Conservation (phyloP, 768 basidiomycete genomes). For the Leccinum fibrillosum region DNA sequence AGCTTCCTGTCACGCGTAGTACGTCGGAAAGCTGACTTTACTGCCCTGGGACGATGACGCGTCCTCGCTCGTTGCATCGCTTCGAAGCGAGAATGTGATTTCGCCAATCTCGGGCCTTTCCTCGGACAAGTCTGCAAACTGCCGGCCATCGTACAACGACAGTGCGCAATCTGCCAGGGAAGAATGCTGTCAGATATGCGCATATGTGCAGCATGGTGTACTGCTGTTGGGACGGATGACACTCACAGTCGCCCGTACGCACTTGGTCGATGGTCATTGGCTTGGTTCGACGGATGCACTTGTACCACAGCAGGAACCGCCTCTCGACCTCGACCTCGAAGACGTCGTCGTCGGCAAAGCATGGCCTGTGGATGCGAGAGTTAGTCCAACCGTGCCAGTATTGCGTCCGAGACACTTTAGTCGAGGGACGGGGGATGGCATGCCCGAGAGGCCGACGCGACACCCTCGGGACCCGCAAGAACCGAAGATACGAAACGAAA, state of each 20-base stretch:
- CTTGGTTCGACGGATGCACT: constrained; percentile 25
- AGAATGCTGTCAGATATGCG: not conserved
- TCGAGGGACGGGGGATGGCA: no score
- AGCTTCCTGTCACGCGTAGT: not conserved
- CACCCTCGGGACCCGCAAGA: not conserved
- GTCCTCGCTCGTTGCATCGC: not conserved
- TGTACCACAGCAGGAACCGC: constrained; percentile 20
- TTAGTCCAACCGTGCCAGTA: not conserved
- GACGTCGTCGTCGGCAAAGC: constrained; percentile 11
- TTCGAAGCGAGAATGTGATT: constrained; percentile 18
- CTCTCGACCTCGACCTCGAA: constrained; percentile 22
- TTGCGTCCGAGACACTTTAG: not conserved
- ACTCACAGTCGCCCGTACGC: constrained; percentile 20
- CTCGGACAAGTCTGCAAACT: constrained; percentile 11
- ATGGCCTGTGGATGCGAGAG: constrained; percentile 7
- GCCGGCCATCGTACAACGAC: constrained; percentile 16
- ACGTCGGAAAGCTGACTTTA: not conserved
- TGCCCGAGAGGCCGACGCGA: not conserved
- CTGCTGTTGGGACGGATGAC: no score
- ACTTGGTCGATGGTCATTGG: constrained; percentile 20
- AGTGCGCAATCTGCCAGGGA: constrained; percentile 20
- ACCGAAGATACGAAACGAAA: not conserved
- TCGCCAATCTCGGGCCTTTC: constrained; percentile 20
- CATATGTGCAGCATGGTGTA: not conserved
- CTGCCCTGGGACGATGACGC: not conserved